Evolutionary conservation across 768 basidiomycete species (phyloP).

Genomic region (Chalciporus chontae): DNA sequence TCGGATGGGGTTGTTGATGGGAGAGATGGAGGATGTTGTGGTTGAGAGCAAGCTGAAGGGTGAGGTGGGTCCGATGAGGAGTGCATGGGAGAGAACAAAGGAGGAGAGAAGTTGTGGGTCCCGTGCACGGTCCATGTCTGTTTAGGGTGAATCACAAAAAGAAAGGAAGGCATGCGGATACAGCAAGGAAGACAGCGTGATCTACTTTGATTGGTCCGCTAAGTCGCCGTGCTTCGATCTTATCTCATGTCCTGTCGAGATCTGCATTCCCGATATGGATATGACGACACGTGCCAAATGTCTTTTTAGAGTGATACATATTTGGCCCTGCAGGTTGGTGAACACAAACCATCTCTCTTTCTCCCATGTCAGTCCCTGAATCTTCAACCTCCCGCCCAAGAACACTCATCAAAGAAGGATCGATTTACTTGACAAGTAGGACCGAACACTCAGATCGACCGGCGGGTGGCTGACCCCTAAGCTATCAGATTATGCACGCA

Average conservation of each 20-base stretch:
- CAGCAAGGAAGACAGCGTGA: constrained; percentile 4
- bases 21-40: constrained; percentile 64
- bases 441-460: too few relatives aligned
- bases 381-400: constrained; percentile 4
- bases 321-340: too few relatives aligned
- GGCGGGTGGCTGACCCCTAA: neutral
- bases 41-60: constrained; percentile 60
- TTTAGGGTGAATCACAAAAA: constrained; percentile 15
- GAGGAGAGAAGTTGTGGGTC: constrained; percentile 1
- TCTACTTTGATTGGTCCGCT: constrained; percentile 2
- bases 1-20: constrained; percentile 40
- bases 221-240: constrained; percentile 11
- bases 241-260: constrained; percentile 13
- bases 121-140: constrained; percentile 28
- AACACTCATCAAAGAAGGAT: constrained; percentile 5
- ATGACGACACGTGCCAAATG: constrained; percentile 4
- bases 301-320: constrained; percentile 4
- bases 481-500: constrained; percentile 20
- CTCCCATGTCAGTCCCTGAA: neutral
- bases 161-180: constrained; percentile 10
- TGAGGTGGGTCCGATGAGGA: constrained; percentile 52
- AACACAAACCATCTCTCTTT: neutral
- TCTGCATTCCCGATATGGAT: constrained; percentile 17
- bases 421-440: neutral
- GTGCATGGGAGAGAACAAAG: constrained; percentile 48